These are phyloP conservation scores for Schwanniomyces vanrijiae DNA, from an alignment of 805 yeast species.

Conservation along the genomic window DNA sequence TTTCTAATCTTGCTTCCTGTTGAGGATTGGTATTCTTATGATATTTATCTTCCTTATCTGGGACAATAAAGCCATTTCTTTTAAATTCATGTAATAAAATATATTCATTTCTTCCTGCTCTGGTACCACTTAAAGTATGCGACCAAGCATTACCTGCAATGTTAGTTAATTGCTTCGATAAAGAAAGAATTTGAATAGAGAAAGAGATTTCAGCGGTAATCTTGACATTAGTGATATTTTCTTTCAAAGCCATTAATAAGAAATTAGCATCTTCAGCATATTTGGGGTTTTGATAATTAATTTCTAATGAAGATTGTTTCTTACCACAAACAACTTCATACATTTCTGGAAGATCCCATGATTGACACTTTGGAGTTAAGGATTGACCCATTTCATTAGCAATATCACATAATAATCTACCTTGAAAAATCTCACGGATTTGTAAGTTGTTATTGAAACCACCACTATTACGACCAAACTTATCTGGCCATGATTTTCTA, in stretches of 20 bases:
- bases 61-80: constrained; percentile 76
- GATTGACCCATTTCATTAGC: constrained; percentile 96
- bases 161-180: constrained; percentile 87
- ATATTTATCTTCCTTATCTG: constrained; percentile 67
- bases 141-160: constrained; percentile 98
- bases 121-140: constrained; percentile 88
- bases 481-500: constrained; percentile 75
- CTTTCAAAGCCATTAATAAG: constrained; percentile 67
- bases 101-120: constrained; percentile 94
- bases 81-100: constrained; percentile 90
- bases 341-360: constrained; percentile 95
- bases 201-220: constrained; percentile 79
- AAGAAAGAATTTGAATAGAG: constrained; percentile 78
- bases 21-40: constrained; percentile 37
- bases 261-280: constrained; percentile 67
- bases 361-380: constrained; percentile 84
- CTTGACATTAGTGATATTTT: constrained; percentile 63
- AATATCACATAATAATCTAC: constrained; percentile 87
- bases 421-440: constrained; percentile 72
- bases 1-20: constrained; percentile 32
- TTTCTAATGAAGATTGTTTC: constrained; percentile 62
- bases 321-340: constrained; percentile 72
- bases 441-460: constrained; percentile 49
- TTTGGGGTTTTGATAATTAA: constrained; percentile 67
- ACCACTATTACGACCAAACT: constrained; percentile 55